Conservation (phyloP, 1,139 yeast genomes). For the Debaryomycetaceae sp. region DNA sequence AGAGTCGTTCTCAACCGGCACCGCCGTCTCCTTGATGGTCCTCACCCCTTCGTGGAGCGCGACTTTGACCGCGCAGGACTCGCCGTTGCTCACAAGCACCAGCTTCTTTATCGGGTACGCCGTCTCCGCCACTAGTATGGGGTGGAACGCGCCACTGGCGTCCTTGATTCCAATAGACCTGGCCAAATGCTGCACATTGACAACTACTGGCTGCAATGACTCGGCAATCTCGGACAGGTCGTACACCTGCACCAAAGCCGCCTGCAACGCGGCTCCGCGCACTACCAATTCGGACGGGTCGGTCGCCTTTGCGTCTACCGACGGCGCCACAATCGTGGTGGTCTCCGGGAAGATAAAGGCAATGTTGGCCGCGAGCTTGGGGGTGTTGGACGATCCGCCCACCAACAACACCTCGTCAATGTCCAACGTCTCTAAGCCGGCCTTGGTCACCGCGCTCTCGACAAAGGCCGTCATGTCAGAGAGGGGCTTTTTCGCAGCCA, state of each 20-base stretch:
- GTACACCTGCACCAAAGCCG: constrained; percentile 71
- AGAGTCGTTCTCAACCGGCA: constrained; percentile 46
- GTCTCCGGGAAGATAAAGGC: constrained; percentile 70
- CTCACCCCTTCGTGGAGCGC: constrained; percentile 80
- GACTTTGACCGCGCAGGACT: constrained; percentile 48
- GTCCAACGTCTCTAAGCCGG: constrained; percentile 75
- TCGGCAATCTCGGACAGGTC: constrained; percentile 83
- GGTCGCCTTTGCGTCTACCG: constrained; percentile 62
- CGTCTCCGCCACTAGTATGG: constrained; percentile 74
- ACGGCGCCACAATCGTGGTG: constrained; percentile 69
- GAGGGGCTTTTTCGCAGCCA: constrained; percentile 72
- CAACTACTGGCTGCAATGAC: constrained; percentile 74
- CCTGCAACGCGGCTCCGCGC: constrained; percentile 97
- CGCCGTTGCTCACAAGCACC: constrained; percentile 52
- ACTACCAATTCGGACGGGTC: constrained; percentile 86
- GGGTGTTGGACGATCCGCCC: constrained; percentile 91
- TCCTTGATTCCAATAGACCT: constrained; percentile 81
- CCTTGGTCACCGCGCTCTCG: constrained; percentile 66
- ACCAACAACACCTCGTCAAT: constrained; percentile 84
- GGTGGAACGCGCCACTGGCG: constrained; percentile 59
- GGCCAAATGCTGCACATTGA: constrained; percentile 79
- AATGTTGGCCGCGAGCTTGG: constrained; percentile 76
- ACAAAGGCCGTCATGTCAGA: constrained; percentile 68
- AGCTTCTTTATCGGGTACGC: constrained; percentile 87
- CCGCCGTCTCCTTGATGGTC: constrained; percentile 64